Percentiles rank a stretch among this genome's conserved stretches.
Conservation (phyloP, 106 monocot genomes). For the Triglochin maritima region DNA sequence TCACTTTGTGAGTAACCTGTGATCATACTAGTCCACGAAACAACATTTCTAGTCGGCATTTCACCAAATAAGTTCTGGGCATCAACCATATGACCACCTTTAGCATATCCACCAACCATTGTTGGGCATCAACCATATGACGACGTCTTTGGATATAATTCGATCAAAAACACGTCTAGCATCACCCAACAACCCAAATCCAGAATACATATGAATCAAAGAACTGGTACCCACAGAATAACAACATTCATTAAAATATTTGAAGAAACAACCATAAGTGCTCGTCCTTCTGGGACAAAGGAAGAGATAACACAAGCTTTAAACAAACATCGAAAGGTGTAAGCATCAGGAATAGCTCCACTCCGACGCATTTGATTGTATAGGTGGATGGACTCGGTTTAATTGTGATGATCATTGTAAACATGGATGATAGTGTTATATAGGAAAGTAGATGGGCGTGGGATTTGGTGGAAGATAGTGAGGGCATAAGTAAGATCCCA, state of each 20-base stretch:
- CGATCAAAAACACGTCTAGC: slow-evolving; percentile 33
- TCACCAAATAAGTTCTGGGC: slow-evolving; percentile 47
- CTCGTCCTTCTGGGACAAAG: slow-evolving; percentile 7
- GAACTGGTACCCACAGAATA: slow-evolving; percentile 12
- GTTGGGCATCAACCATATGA: slow-evolving; percentile 63
- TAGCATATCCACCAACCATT: slow-evolving; percentile 34
- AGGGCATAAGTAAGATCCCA: slow-evolving; percentile 21
- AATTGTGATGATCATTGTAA: background rate
- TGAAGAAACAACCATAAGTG: slow-evolving; percentile 29
- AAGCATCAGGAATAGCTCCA: slow-evolving; percentile 18
- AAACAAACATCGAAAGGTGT: slow-evolving; percentile 52
- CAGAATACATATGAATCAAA: slow-evolving; percentile 57
- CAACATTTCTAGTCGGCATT: slow-evolving; percentile 47
- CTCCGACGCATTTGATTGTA: slow-evolving; percentile 29
- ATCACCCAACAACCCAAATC: slow-evolving; percentile 19
- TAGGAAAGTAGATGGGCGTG: slow-evolving; percentile 29
- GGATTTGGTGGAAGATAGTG: slow-evolving; percentile 28
- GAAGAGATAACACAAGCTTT: slow-evolving; percentile 22
- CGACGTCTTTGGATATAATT: slow-evolving; percentile 24
- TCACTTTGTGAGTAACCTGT: slow-evolving; percentile 30
- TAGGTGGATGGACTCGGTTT: slow-evolving; percentile 22
- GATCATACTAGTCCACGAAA: slow-evolving; percentile 69
- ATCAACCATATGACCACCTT: slow-evolving; percentile 27
- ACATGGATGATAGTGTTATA: slow-evolving; percentile 33
- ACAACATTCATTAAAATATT: slow-evolving; percentile 10